Evolutionary conservation across 164 flowering plant genomes (phyloP), one percentile per base, ranked within the genome.

Genomic region (Berberis thunbergii): DNA sequence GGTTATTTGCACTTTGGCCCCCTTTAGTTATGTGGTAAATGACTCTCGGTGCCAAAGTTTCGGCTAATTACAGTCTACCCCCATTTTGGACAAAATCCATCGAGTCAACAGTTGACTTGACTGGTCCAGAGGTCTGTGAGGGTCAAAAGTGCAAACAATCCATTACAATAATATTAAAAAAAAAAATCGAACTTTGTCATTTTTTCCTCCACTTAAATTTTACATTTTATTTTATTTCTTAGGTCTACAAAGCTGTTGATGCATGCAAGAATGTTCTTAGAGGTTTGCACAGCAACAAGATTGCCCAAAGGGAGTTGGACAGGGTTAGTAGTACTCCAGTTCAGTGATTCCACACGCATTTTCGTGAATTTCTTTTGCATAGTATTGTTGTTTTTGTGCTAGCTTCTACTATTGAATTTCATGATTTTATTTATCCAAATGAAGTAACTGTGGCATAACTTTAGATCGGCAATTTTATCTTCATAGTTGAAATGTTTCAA

Each of bases 171-270:
- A 26, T 26, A 26, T 26, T 26, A 26, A 26, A 26, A 26, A 26
- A n/a, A n/a, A n/a, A 26, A 26, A 26, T 26, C 26, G 0, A 26
- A 26, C 26, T 26, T 26, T 26, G 0, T 26, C 26, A 26, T 65
- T 4, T 45, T 44, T 49, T 45, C 41, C 4, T 52, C 44, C 49
- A 38, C 43, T 12, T 3, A 26, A 26, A 26, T 26, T 26, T 26
- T 26, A 26, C 26, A 26, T 52, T 54, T 50, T 45, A 4, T 66
- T 66, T 43, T 26, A 7, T 11, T n/a, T 40, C 26, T 39, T 79
- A 91, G 99, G 99, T 94, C 3, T 74, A 87, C 65, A 86, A 86
- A 81, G 99, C 97, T 72, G 97, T 94, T 69, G 97, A 94, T 78
- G 99, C 99, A 55, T 94, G 97, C 80, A 94, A 91, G 76, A 84